These are phyloP conservation scores for Phytophthora hibernalis DNA, from an alignment of 352 stramenopile species.

Conservation along the genomic window DNA sequence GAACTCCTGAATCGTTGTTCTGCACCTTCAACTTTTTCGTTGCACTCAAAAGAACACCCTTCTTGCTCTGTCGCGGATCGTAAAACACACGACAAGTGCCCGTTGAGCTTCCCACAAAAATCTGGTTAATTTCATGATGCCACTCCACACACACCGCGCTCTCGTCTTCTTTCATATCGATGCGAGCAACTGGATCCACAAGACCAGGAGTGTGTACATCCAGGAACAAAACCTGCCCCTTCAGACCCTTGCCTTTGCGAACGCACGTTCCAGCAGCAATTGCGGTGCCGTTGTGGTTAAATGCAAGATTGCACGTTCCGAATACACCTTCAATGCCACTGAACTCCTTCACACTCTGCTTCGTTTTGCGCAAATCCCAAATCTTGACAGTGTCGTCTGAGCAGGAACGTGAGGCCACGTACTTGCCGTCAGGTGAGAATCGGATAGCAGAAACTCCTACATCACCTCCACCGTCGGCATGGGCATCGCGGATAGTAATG, in stretches of 20 bases:
- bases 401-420: constrained; percentile 74
- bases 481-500: constrained; percentile 70
- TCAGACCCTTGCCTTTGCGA: constrained; percentile 61
- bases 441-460: constrained; percentile 75
- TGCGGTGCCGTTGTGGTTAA: constrained; percentile 77
- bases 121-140: constrained; percentile 84
- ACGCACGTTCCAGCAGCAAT: constrained; percentile 76
- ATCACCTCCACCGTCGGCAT: constrained; percentile 75
- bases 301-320: constrained; percentile 81
- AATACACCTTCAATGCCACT: constrained; percentile 70
- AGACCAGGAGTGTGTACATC: constrained; percentile 74
- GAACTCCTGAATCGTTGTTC: constrained; percentile 60
- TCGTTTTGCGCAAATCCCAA: constrained; percentile 79
- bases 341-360: constrained; percentile 70
- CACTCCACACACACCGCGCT: constrained; percentile 87
- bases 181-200: constrained; percentile 54
- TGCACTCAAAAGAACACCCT: constrained; percentile 81
- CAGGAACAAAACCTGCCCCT: constrained; percentile 72
- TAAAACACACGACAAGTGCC: constrained; percentile 77
- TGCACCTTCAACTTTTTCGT: constrained; percentile 82
- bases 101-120: constrained; percentile 79
- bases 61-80: constrained; percentile 70
- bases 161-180: constrained; percentile 83
- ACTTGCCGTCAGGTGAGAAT: constrained; percentile 74
- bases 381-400: constrained; percentile 84